These are phyloP conservation scores for Clarireedia homoeocarpa DNA, from an alignment of 2,329 filamentous ascomycete species.

Conservation along the genomic window DNA sequence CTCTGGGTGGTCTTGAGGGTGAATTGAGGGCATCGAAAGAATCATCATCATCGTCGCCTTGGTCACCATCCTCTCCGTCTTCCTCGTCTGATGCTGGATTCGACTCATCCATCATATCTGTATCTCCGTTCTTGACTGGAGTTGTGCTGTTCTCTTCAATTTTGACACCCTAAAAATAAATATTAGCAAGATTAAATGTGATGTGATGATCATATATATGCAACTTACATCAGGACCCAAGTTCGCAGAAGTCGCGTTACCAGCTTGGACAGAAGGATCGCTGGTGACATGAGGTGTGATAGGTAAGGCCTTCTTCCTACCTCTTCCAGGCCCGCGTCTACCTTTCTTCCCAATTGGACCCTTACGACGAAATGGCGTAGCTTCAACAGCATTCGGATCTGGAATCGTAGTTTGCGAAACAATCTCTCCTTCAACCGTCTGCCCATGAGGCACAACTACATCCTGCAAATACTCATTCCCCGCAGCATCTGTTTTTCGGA, in stretches of 20 bases:
- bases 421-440: slow-evolving; percentile 75
- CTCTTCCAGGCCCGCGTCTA: slow-evolving; percentile 69
- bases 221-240: slow-evolving; percentile 21
- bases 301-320: slow-evolving; percentile 53
- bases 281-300: slow-evolving; percentile 11
- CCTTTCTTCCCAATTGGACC: slow-evolving; percentile 58
- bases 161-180: slow-evolving; percentile 19
- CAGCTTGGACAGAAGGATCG: slow-evolving; percentile 13
- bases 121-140: slow-evolving; percentile 23
- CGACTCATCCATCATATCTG: slow-evolving; percentile 28
- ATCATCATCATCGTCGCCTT: slow-evolving; percentile 41
- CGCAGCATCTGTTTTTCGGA: slow-evolving; percentile 67
- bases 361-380: slow-evolving; percentile 49
- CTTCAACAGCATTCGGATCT: slow-evolving; percentile 45
- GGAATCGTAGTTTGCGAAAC: slow-evolving; percentile 56
- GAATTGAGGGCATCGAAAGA: slow-evolving; percentile 27
- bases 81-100: slow-evolving; percentile 25
- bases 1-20: slow-evolving; percentile 24
- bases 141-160: slow-evolving; percentile 15
- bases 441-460: slow-evolving; percentile 71
- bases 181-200: slow-evolving; percentile 6
- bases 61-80: slow-evolving; percentile 24
- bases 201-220: neutral
- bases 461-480: slow-evolving; percentile 82
- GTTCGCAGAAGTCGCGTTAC: slow-evolving; percentile 7